Conservation (phyloP, 305 asterid genomes). For the Rubia peregrina region DNA sequence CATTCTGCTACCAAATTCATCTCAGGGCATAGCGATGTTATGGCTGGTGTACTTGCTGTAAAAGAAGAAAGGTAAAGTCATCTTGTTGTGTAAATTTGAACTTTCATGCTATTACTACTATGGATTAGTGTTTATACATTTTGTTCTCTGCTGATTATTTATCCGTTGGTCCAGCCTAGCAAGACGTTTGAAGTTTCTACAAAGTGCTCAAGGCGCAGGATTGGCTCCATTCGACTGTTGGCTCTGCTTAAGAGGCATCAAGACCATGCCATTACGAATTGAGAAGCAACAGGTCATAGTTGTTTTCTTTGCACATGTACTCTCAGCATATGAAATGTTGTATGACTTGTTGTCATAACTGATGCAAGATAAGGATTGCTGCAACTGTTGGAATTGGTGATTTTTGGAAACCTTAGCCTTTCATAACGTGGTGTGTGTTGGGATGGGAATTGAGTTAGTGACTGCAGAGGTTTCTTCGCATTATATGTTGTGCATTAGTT, state of each 20-base stretch:
- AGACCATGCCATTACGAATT: conserved; percentile 42
- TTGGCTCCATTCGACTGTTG: background rate
- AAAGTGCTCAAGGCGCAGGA: conserved; percentile 22
- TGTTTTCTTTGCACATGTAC: background rate
- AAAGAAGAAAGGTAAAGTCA: conserved; percentile 65
- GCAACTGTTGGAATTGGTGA: background rate
- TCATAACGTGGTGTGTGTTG: background rate
- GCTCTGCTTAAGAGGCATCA: background rate
- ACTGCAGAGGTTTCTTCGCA: background rate
- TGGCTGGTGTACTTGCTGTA: conserved; percentile 38
- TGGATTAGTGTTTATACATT: background rate
- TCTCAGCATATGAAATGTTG: background rate
- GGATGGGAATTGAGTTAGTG: background rate
- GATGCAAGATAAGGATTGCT: background rate
- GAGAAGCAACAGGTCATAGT: conserved; percentile 76
- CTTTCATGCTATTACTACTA: background rate
- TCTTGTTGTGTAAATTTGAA: background rate
- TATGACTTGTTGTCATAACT: background rate
- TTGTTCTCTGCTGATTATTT: background rate
- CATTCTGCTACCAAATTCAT: background rate
- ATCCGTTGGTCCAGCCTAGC: background rate
- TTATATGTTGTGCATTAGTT: background rate
- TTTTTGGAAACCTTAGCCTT: background rate
- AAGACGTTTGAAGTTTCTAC: background rate
- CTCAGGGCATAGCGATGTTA: background rate